A percentile compares a stretch with the other conserved stretches of the same genome.
These are phyloP conservation scores for Vigna nakashimae DNA, from an alignment of 306 rosid species.

Conservation along the genomic window DNA sequence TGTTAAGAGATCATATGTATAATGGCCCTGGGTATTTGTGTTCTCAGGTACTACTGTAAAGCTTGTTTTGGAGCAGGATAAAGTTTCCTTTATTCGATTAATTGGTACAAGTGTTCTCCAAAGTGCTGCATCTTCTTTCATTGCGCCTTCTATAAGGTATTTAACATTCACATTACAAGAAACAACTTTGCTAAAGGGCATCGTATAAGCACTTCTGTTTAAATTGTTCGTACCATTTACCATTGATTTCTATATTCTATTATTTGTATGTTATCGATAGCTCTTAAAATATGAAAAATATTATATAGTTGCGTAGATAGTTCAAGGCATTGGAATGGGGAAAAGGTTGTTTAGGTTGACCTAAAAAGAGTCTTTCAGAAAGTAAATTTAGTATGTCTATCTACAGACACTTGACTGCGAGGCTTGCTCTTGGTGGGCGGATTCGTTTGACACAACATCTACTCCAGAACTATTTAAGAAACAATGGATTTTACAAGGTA, in stretches of 20 bases:
- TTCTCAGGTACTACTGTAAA: constrained; percentile 89
- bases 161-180: constrained; percentile 26
- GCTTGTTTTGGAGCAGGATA: constrained; percentile 88
- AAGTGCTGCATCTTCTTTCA: constrained; percentile 82
- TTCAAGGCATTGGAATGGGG: background rate
- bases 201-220: constrained; percentile 1
- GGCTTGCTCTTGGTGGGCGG: constrained; percentile 86
- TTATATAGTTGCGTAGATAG: background rate
- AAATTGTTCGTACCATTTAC: background rate
- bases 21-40: constrained; percentile 40
- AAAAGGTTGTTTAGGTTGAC: background rate
- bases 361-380: constrained; percentile 10
- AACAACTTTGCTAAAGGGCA: constrained; percentile 7
- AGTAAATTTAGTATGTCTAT: constrained; percentile 15
- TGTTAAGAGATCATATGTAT: constrained; percentile 35
- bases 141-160: constrained; percentile 92
- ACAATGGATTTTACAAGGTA: constrained; percentile 92
- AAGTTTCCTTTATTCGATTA: constrained; percentile 70
- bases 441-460: constrained; percentile 79
- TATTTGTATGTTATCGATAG: background rate
- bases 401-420: constrained; percentile 78
- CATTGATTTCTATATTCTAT: background rate
- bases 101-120: constrained; percentile 81
- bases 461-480: constrained; percentile 71
- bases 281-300: background rate